These are phyloP conservation scores for Aspergillus amoenus DNA, from an alignment of 2,329 filamentous ascomycete species.

Conservation along the genomic window DNA sequence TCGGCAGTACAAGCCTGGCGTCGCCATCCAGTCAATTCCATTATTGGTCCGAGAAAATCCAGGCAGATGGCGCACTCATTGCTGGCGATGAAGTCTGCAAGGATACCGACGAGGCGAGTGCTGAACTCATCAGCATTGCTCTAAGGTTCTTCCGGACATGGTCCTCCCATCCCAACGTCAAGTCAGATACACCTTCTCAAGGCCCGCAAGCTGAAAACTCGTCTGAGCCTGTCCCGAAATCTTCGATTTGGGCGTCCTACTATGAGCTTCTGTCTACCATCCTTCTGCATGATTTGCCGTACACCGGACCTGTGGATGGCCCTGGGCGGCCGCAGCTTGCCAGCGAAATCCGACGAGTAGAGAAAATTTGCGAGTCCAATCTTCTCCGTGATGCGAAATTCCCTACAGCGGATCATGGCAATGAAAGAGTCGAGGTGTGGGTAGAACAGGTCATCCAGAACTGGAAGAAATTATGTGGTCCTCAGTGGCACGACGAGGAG, in stretches of 20 bases:
- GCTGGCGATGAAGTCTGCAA: conserved; percentile 53
- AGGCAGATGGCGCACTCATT: conserved; percentile 73
- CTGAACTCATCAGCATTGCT: conserved; percentile 36
- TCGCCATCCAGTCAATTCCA: conserved; percentile 61
- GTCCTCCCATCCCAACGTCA: conserved; percentile 40
- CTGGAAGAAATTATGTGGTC: conserved; percentile 79
- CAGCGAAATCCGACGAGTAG: conserved; percentile 75
- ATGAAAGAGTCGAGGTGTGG: conserved; percentile 78
- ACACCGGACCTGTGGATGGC: conserved; percentile 29
- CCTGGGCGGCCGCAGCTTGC: conserved; percentile 63
- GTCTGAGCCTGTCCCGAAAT: conserved; percentile 25
- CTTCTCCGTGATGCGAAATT: conserved; percentile 79
- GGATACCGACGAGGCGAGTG: conserved; percentile 20
- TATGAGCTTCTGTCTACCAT: conserved; percentile 77
- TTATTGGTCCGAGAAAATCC: conserved; percentile 75
- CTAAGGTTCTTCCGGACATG: conserved; percentile 51
- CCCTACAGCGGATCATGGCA: conserved; percentile 76
- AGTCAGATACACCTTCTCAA: conserved; percentile 15
- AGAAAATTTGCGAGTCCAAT: conserved; percentile 74
- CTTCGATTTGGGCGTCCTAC: conserved; percentile 78
- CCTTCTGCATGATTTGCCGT: conserved; percentile 56
- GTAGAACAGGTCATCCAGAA: conserved; percentile 77
- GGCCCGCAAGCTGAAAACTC: conserved; percentile 18
- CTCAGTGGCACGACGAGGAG: conserved; percentile 76
- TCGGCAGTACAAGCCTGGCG: conserved; percentile 42